A percentile compares a stretch with the other conserved stretches of the same genome.
Evolutionary conservation across 23 red algal species (phyloP).

Genomic region (Cyanidium caldarium): DNA sequence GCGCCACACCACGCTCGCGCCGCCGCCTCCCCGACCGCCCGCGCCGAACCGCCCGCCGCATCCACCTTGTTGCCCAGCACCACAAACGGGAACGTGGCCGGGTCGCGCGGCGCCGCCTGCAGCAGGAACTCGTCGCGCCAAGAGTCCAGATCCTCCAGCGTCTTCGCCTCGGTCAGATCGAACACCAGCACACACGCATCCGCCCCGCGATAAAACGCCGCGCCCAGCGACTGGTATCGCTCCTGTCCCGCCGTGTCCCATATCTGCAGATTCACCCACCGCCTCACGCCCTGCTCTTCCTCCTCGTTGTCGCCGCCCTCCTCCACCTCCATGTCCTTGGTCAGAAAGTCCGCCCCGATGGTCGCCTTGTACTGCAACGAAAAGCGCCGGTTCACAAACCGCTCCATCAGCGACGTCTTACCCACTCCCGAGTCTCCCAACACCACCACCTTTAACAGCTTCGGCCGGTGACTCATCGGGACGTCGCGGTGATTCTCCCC

Average conservation of each 20-base stretch:
- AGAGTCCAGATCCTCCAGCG: constrained; percentile 58
- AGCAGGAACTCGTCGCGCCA: constrained; percentile 96
- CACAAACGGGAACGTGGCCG: constrained; percentile 84
- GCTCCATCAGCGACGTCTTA: constrained; percentile 92
- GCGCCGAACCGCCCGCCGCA: constrained; percentile 21
- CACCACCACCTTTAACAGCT: constrained; percentile 87
- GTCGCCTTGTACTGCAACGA: constrained; percentile 98
- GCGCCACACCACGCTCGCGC: constrained; percentile 66
- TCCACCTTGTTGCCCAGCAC: constrained; percentile 97
- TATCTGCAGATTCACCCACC: constrained; percentile 64
- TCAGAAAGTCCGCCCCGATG: constrained; percentile 95
- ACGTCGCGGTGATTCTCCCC: too few species aligned
- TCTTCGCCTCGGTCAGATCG: constrained; percentile 69
- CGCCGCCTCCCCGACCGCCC: constrained; percentile 36
- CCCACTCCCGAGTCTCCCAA: constrained; percentile 85
- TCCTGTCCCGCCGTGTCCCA: constrained; percentile 99
- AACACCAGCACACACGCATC: constrained; percentile 90
- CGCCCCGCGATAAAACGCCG: constrained; percentile 93
- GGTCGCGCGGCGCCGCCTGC: constrained; percentile 47
- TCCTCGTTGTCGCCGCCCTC: not conserved
- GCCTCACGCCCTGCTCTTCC: not conserved
- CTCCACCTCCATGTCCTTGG: constrained; percentile 70
- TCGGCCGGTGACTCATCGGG: too few species aligned
- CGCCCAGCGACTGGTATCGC: constrained; percentile 84
- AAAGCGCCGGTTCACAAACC: constrained; percentile 79